Evolutionary conservation across 2,329 filamentous ascomycete species (phyloP).

Genomic region (Fusarium paranaense): DNA sequence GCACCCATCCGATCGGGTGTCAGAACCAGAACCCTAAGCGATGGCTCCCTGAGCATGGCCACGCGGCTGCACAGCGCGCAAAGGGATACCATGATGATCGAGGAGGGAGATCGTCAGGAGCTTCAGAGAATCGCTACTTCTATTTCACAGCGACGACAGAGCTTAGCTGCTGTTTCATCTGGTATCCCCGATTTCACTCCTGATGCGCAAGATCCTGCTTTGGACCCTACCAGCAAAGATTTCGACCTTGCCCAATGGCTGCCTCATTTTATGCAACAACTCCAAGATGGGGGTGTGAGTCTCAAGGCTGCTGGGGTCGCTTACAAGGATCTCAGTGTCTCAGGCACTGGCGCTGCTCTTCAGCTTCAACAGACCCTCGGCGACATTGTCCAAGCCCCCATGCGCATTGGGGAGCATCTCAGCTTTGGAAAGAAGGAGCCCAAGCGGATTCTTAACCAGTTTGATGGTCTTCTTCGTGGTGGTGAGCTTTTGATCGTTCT

Average conservation of each 20-base stretch:
- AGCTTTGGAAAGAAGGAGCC: not conserved
- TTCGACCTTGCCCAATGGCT: not conserved
- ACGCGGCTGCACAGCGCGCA: not conserved
- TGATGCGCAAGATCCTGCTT: not conserved
- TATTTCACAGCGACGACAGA: not conserved
- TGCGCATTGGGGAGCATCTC: not conserved
- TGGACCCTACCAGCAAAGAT: not conserved
- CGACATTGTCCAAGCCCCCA: not conserved
- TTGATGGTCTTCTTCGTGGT: not conserved
- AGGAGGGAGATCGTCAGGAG: slow-evolving; percentile 1
- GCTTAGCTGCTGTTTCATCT: not conserved
- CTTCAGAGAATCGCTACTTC: not conserved
- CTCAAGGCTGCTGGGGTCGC: not conserved
- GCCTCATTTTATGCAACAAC: not conserved
- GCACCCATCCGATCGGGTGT: not conserved
- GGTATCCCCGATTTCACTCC: not conserved
- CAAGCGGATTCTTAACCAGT: not conserved
- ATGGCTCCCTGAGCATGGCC: not conserved
- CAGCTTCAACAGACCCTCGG: not conserved
- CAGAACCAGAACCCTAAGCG: not conserved
- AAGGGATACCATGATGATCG: slow-evolving; percentile 2
- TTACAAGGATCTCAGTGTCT: not conserved
- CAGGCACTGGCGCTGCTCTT: not conserved
- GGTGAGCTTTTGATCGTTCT: not conserved
- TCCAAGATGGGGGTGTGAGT: not conserved